phyloP scores from a whole-genome alignment of 148 eudicot species.

The Pharnaceum exiguum region DNA sequence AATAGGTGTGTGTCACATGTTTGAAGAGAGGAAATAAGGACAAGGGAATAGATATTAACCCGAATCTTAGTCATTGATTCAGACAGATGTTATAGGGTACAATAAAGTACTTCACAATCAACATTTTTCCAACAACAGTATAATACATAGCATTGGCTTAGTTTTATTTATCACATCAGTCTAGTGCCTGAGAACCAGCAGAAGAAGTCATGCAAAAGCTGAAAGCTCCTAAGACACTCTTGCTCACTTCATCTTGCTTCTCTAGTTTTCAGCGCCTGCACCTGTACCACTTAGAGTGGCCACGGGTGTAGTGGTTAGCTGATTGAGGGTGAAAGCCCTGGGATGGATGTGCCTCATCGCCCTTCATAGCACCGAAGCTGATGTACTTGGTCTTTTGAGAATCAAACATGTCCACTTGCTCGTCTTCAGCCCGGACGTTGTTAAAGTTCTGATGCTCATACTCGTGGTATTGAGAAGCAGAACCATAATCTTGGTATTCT shows the following conservation, averaged over 20 bases:
- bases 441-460: not conserved
- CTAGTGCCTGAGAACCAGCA: not conserved
- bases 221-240: not conserved
- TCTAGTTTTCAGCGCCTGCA: slow-evolving; percentile 11
- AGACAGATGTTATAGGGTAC: too few relatives aligned
- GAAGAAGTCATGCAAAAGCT: not conserved
- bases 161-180: slow-evolving; percentile 3
- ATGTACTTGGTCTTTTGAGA: slow-evolving; percentile 23
- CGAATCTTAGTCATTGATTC: too few relatives aligned
- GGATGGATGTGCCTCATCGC: slow-evolving; percentile 14
- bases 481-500: slow-evolving; percentile 4
- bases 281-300: slow-evolving; percentile 11
- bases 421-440: not conserved
- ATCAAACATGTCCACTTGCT: slow-evolving; percentile 2
- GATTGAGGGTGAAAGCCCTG: slow-evolving; percentile 2
- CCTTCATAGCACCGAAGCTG: slow-evolving; percentile 10
- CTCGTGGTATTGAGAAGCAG: slow-evolving; percentile 1
- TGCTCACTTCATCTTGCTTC: not conserved
- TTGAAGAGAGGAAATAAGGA: not conserved
- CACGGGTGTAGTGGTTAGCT: slow-evolving; percentile 21
- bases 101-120: not conserved
- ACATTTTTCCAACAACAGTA: not conserved
- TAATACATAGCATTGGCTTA: too few relatives aligned
- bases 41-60: not conserved
- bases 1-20: too few relatives aligned